Evolutionary conservation across 1,284 basidiomycete species (phyloP).

Genomic region (Naganishia cerealis): DNA sequence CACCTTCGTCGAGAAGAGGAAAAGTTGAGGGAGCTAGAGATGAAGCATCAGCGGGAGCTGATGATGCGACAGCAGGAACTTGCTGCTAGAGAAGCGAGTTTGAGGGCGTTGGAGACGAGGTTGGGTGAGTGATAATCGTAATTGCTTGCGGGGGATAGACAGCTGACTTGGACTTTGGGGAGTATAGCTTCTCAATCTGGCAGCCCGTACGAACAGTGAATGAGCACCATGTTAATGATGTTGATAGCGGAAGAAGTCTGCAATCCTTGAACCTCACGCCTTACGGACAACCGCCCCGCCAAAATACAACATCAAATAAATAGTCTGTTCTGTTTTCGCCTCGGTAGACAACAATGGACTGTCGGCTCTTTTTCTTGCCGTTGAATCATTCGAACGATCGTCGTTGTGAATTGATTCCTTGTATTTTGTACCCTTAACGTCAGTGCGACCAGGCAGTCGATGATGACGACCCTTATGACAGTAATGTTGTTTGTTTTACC

Average conservation of each 20-base stretch:
- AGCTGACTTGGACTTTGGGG: background rate
- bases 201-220: slow-evolving; percentile 12
- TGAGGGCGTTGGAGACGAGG: slow-evolving; percentile 55
- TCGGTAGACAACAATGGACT: background rate
- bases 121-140: slow-evolving; percentile 43
- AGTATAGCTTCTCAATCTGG: slow-evolving; percentile 17
- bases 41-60: slow-evolving; percentile 97
- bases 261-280: background rate
- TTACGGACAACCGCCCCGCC: background rate
- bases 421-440: background rate
- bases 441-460: slow-evolving; percentile 2
- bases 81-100: slow-evolving; percentile 79
- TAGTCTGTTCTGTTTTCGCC: background rate
- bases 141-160: background rate
- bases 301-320: background rate
- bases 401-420: background rate
- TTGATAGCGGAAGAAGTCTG: background rate
- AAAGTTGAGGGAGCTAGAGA: slow-evolving; percentile 96
- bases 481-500: slow-evolving; percentile 4
- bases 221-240: background rate
- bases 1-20: slow-evolving; percentile 96
- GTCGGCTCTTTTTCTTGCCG: background rate
- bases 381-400: background rate
- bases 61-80: slow-evolving; percentile 98
- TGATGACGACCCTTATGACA: background rate